Conservation (phyloP, 306 rosid genomes). For the Neltuma alba region DNA sequence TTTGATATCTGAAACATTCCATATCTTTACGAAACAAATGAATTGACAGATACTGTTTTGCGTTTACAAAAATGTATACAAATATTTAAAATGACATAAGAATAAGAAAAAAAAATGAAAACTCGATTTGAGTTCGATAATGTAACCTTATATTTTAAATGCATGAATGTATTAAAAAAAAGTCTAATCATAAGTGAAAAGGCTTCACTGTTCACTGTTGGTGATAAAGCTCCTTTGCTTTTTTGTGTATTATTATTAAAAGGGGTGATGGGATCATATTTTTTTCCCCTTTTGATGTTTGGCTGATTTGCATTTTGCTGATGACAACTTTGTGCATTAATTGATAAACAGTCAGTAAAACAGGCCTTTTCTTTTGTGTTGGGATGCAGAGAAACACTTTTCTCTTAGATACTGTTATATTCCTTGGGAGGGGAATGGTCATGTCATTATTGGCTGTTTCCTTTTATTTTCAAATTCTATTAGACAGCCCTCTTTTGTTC, state of each 20-base stretch:
- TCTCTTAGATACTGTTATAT: constrained; percentile 53
- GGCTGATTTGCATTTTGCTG: constrained; percentile 3
- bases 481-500: constrained; percentile 19
- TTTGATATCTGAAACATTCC: too few relatives aligned
- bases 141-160: neutral
- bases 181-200: neutral
- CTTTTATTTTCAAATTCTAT: constrained; percentile 21
- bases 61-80: too few relatives aligned
- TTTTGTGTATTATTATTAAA: neutral
- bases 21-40: too few relatives aligned
- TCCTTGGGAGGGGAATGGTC: constrained; percentile 38
- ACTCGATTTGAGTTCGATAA: neutral
- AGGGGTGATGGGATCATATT: constrained; percentile 29
- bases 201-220: constrained; percentile 25
- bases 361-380: constrained; percentile 43
- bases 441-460: constrained; percentile 54
- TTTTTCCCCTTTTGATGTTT: constrained; percentile 25
- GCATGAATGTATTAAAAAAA: neutral
- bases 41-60: too few relatives aligned
- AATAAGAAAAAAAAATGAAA: too few relatives aligned
- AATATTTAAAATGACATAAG: neutral
- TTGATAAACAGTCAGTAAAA: constrained; percentile 41
- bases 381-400: constrained; percentile 46
- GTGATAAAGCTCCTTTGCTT: constrained; percentile 30
- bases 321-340: constrained; percentile 22